Base-by-base conservation (phyloP, 495 filamentous ascomycete genomes). In the Aspergillus carlsbadensis region DNA sequence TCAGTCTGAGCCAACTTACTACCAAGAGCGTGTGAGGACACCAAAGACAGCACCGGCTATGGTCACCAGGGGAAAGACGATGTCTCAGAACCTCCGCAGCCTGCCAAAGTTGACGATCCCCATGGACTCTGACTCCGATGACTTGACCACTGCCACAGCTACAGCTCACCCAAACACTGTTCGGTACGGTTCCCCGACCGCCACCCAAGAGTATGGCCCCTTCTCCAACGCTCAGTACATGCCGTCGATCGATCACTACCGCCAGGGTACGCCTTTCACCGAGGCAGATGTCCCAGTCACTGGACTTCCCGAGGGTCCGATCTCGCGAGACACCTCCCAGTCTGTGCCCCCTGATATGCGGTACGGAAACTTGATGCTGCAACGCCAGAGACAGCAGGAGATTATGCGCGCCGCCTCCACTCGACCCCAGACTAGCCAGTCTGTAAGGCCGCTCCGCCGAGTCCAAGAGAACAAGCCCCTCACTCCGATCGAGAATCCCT, bases 341-440 rank as follows among this genome's bases (percentile, higher is more conserved):
- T 96, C 92, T 1, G 94, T 96, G 0, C 94, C 94, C 18, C 93
- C 94, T 5, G 84, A 96, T 69, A 96, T 98, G 91, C 79, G 80
- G 15, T 84, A 62, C 37, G 77, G 77, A 1, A 60, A 65, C 26
- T 6, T 46, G 40, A 26, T 47, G 18, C n/a, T n/a, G n/a, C n/a
- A n/a, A n/a, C n/a, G n/a, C n/a, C n/a, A n/a, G n/a, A 41, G 47
- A 57, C 41, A 50, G 21, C 20, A 52, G 10, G 13, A 24, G n/a
- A 69, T 68, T 75, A 61, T 81, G 66, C 46, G 64, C 14, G n/a
- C 54, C 24, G 29, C 48, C 17, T 57, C 64, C 15, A 11, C 49
- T 15, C n/a, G n/a, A n/a, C n/a, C n/a, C n/a, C 2, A 57, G 2
- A 46, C 15, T 26, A 11, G 54, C 2, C 47, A 49, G n/a, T 43